phyloP scores from a whole-genome alignment of 140 eudicot genomes.

The Oenanthe javanica region DNA sequence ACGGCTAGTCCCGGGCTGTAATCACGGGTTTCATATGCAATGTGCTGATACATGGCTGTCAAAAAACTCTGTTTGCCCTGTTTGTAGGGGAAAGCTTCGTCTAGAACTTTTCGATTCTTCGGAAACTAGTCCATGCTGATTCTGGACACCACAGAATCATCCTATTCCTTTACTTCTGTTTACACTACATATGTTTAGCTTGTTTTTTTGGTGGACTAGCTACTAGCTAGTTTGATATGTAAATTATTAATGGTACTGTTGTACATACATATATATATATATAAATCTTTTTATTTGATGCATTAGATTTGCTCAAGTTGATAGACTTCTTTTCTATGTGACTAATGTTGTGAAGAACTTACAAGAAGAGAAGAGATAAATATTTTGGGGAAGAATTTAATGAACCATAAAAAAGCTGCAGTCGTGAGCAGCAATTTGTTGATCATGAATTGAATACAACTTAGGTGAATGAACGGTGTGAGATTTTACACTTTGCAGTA shows the following conservation, averaged over 20 bases:
- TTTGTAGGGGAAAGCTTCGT: slow-evolving; percentile 59
- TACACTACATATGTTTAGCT: background rate
- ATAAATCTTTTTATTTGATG: background rate
- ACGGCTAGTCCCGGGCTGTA: slow-evolving; percentile 82
- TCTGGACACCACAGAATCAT: background rate
- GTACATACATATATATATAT: background rate
- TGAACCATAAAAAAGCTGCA: background rate
- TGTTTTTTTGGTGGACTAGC: background rate
- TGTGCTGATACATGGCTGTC: slow-evolving; percentile 90
- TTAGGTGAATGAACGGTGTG: background rate
- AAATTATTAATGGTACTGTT: background rate
- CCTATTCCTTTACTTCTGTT: background rate
- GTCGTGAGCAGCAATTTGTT: background rate
- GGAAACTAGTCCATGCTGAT: slow-evolving; percentile 48
- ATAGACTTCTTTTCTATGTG: background rate
- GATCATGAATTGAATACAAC: background rate
- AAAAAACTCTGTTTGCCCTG: slow-evolving; percentile 69
- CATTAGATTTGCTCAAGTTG: background rate
- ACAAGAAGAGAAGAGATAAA: background rate
- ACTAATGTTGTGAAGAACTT: background rate
- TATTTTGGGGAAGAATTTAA: background rate
- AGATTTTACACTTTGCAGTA: background rate
- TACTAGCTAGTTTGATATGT: background rate
- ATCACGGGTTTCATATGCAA: slow-evolving; percentile 74
- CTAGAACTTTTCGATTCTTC: slow-evolving; percentile 28